phyloP scores from a whole-genome alignment of 108 stramenopile species.

The Conticribra guillardii region DNA sequence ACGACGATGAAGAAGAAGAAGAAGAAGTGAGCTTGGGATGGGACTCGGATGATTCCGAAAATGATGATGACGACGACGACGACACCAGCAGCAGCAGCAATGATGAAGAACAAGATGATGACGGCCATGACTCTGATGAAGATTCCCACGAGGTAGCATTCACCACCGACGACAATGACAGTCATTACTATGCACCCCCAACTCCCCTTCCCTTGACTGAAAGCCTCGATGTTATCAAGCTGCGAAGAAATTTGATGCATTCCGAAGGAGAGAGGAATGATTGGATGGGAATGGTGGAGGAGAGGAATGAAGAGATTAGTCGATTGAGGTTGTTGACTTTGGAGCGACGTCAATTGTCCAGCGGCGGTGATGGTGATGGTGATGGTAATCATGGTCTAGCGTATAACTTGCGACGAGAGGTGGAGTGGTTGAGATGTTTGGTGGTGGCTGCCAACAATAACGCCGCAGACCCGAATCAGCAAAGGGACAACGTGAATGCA shows the following conservation, averaged over 20 bases:
- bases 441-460: neutral
- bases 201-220: constrained; percentile 21
- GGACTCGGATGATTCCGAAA: constrained; percentile 13
- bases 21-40: constrained; percentile 17
- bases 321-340: constrained; percentile 21
- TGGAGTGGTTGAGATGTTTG: constrained; percentile 26
- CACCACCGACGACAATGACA: neutral
- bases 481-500: neutral
- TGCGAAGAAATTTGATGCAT: constrained; percentile 30
- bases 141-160: too few relatives aligned
- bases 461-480: neutral
- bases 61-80: constrained; percentile 16
- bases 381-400: too few relatives aligned
- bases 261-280: constrained; percentile 42
- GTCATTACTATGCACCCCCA: neutral
- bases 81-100: constrained; percentile 10
- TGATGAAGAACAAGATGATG: neutral
- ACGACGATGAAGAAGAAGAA: constrained; percentile 17
- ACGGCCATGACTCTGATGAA: neutral
- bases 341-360: constrained; percentile 1
- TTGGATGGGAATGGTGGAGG: constrained; percentile 41
- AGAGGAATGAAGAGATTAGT: constrained; percentile 42
- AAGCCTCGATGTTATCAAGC: constrained; percentile 44
- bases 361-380: neutral
- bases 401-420: constrained; percentile 1